phyloP scores from a whole-genome alignment of 1,284 basidiomycete genomes.

The Cryptococcus sp. region DNA sequence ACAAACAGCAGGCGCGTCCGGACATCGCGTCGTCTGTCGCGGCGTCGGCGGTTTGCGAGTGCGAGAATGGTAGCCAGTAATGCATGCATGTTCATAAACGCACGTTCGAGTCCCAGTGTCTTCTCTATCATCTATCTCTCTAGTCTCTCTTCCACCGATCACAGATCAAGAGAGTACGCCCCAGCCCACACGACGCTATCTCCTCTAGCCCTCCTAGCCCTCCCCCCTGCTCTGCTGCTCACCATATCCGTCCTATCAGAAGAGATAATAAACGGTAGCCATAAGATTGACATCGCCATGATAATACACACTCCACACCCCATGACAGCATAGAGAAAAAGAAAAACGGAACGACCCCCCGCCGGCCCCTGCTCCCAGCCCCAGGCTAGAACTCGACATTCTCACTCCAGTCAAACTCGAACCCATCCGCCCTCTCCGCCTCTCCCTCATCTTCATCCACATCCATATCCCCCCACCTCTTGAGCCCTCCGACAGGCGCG shows the following conservation, averaged over 20 bases:
- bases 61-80: too few species aligned
- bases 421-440: slow-evolving; percentile 31
- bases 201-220: not conserved
- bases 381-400: not conserved
- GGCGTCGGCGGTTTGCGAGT: too few species aligned
- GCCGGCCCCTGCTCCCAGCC: too few species aligned
- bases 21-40: too few species aligned
- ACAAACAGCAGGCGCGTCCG: too few species aligned
- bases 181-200: not conserved
- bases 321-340: too few species aligned
- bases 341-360: too few species aligned
- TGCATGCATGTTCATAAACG: not conserved
- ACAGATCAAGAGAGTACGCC: not conserved
- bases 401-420: slow-evolving; percentile 17
- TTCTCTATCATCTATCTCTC: not conserved
- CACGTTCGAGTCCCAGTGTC: not conserved
- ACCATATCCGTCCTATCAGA: not conserved
- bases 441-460: slow-evolving; percentile 16
- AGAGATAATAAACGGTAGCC: too few species aligned
- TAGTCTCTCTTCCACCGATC: too few species aligned
- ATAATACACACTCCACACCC: too few species aligned
- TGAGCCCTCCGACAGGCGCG: slow-evolving; percentile 33
- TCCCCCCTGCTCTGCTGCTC: not conserved
- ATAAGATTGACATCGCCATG: too few species aligned
- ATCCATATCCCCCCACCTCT: slow-evolving; percentile 31